Base-by-base conservation (phyloP, 2,329 filamentous ascomycete species). In the Paramyrothecium sp. region DNA sequence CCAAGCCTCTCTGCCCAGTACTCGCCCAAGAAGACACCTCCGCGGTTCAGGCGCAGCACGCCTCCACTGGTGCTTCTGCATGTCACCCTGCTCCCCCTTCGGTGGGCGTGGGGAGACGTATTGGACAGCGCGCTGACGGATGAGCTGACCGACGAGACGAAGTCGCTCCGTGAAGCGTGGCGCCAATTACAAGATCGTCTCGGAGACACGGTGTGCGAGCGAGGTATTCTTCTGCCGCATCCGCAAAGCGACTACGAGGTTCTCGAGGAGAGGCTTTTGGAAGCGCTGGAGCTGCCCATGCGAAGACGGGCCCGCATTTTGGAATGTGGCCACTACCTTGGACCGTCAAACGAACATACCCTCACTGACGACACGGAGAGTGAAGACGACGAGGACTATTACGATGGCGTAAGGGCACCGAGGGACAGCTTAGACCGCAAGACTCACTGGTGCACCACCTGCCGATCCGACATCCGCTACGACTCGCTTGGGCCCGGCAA, bases 231-330 rank as follows among this genome's bases (percentile, higher is more conserved):
- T 48, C 81, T 95, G 8, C 85, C 89, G 2, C 91, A 95, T 68
- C 91, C 91, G 1, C 85, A 90, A 63, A 88, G 89, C 56, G 90
- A 93, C 69, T 94, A 90, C 66, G 90, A 93, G 70, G 75, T 91
- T 56, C 81, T 95, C 0, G 89, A 94, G 73, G 90, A 93, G 74
- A 80, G 90, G 26, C 78, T 94, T 34, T 76, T 93, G 3, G 90
- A 93, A 71, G 87, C 88, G 2, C 73, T 93, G 50, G 90, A 92
- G 69, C 77, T 94, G 17, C 87, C 86, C 2, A 76, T 87, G 30
- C 78, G 78, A 17, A 78, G 83, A 2, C 77, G 85, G n/a, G 89
- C 89, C 3, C 81, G 88, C 3, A 86, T 93, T 48, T 79, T 91
- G 7, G 88, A 89, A 65, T 92, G 89, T 63, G 90, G 90, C 0